These are phyloP conservation scores for Sphaerulina musiva DNA, from an alignment of 2,329 filamentous ascomycete species.

Conservation along the genomic window DNA sequence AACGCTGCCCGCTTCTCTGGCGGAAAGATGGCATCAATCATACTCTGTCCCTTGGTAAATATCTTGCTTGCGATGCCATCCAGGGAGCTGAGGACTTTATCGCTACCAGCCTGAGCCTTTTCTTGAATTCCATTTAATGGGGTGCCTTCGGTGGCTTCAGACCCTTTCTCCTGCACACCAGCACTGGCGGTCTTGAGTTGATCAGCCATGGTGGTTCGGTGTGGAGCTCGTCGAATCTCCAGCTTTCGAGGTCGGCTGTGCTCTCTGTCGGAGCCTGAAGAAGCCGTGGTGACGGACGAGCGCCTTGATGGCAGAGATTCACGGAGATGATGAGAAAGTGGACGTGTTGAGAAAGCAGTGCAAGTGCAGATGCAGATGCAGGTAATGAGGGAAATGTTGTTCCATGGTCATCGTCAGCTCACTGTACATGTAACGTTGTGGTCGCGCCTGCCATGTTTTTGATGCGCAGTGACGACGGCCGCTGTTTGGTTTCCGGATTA, in stretches of 20 bases:
- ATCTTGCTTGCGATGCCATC: conserved; percentile 27
- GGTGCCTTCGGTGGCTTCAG: conserved; percentile 21
- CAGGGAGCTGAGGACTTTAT: conserved; percentile 27
- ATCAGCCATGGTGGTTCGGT: conserved; percentile 24
- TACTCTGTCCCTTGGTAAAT: conserved; percentile 28
- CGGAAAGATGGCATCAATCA: conserved; percentile 51
- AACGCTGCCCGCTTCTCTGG: conserved; percentile 55
- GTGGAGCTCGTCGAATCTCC: conserved; percentile 21
- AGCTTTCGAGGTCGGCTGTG: conserved; percentile 27
- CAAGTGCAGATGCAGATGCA: background rate
- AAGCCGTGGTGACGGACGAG: conserved; percentile 17
- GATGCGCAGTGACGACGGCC: conserved; percentile 7
- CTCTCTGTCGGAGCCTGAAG: conserved; percentile 12
- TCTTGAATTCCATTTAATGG: conserved; percentile 19
- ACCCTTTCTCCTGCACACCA: conserved; percentile 17
- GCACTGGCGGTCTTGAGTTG: conserved; percentile 19
- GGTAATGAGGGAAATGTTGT: background rate
- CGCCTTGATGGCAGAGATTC: background rate
- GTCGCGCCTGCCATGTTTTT: conserved; percentile 7
- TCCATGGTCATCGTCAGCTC: conserved; percentile 1
- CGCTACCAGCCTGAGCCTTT: conserved; percentile 26
- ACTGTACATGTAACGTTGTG: conserved; percentile 1
- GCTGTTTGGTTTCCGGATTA: background rate
- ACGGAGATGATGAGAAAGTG: background rate
- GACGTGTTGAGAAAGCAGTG: background rate